Evolutionary conservation across 75 land plant species (phyloP).

Genomic region (Pseudotsuga menziesii): DNA sequence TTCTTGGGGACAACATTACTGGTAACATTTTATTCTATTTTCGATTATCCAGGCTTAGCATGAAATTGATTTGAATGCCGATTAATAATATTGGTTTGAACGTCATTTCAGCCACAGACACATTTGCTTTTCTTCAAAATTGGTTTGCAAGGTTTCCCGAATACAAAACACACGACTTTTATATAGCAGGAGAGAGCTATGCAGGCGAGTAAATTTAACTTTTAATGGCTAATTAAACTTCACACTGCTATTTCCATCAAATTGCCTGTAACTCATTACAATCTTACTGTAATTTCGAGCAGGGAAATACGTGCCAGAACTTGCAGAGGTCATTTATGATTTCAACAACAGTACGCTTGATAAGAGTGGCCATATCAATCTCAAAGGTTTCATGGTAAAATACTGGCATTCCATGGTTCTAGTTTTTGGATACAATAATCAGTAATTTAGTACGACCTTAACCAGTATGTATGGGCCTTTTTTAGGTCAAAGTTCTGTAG

Average conservation of each 20-base stretch:
- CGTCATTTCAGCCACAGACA: slow-evolving; percentile 47
- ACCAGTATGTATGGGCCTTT: too few species aligned
- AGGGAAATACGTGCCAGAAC: slow-evolving; percentile 72
- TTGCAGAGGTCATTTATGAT: slow-evolving; percentile 58
- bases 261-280: too few species aligned
- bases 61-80: too few species aligned
- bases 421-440: too few species aligned
- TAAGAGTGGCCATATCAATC: slow-evolving; percentile 23
- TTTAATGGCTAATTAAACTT: too few species aligned
- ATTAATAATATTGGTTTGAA: too few species aligned
- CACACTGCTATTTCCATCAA: too few species aligned
- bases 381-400: slow-evolving; percentile 68
- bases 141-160: slow-evolving; percentile 73
- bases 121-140: slow-evolving; percentile 53
- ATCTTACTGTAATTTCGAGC: neutral
- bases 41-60: too few species aligned
- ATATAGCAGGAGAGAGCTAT: slow-evolving; percentile 87
- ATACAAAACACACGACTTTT: slow-evolving; percentile 64
- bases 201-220: slow-evolving; percentile 40
- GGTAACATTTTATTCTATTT: slow-evolving; percentile 8
- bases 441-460: too few species aligned
- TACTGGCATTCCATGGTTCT: too few species aligned
- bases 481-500: too few species aligned
- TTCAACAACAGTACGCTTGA: slow-evolving; percentile 24
- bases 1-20: slow-evolving; percentile 10